phyloP scores from a whole-genome alignment of 805 yeast genomes.

The Pichia exigua region DNA sequence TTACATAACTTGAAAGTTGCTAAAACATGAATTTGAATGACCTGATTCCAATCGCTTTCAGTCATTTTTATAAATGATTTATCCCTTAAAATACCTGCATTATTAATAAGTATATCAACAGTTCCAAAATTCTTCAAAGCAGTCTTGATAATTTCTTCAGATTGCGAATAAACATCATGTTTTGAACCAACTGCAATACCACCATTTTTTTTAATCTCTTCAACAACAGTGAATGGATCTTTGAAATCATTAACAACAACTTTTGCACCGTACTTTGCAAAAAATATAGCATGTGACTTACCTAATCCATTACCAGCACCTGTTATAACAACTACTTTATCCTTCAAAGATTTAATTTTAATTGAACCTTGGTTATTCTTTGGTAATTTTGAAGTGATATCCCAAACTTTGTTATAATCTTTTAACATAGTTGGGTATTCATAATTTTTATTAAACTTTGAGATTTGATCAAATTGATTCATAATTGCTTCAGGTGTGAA shows the following conservation, averaged over 20 bases:
- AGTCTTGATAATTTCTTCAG: slow-evolving; percentile 66
- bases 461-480: slow-evolving; percentile 53
- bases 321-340: slow-evolving; percentile 82
- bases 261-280: slow-evolving; percentile 89
- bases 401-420: slow-evolving; percentile 58
- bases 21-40: slow-evolving; percentile 69
- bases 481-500: slow-evolving; percentile 85
- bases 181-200: slow-evolving; percentile 71
- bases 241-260: slow-evolving; percentile 88
- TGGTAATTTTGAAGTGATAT: slow-evolving; percentile 43
- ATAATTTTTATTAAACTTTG: slow-evolving; percentile 50
- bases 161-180: slow-evolving; percentile 72
- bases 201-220: slow-evolving; percentile 64
- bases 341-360: slow-evolving; percentile 54
- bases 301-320: slow-evolving; percentile 97
- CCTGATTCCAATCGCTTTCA: slow-evolving; percentile 75
- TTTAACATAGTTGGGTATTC: slow-evolving; percentile 68
- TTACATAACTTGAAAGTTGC: slow-evolving; percentile 79
- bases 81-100: slow-evolving; percentile 93
- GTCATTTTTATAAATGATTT: slow-evolving; percentile 79
- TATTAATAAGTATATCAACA: slow-evolving; percentile 79
- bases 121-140: slow-evolving; percentile 74
- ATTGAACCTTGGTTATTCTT: slow-evolving; percentile 47
- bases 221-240: slow-evolving; percentile 66
- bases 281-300: slow-evolving; percentile 74